phyloP scores from a whole-genome alignment of 2,329 filamentous ascomycete genomes.

The Cladosporium sp. region DNA sequence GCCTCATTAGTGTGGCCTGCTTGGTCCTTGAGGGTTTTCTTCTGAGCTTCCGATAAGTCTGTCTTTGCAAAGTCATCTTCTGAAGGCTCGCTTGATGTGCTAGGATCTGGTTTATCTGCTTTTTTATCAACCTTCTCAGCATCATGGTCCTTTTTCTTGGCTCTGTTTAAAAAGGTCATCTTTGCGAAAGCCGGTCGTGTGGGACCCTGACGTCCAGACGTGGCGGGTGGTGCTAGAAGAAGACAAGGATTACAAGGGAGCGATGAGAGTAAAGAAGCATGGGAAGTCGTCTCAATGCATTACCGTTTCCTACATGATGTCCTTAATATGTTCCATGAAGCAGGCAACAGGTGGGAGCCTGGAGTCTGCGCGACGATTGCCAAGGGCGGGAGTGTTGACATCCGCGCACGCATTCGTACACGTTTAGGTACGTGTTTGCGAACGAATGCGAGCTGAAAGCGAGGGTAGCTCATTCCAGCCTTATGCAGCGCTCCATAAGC shows the following conservation, averaged over 20 bases:
- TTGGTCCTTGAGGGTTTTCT: conserved; percentile 10
- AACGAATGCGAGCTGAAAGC: not conserved
- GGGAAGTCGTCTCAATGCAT: too few relatives aligned
- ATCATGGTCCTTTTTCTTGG: not conserved
- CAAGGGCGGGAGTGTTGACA: not conserved
- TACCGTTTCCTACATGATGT: too few relatives aligned
- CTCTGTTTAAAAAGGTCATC: not conserved
- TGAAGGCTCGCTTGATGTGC: not conserved
- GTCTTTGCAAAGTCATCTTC: conserved; percentile 4
- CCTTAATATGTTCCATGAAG: too few relatives aligned
- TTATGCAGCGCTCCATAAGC: not conserved
- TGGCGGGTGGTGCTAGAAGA: not conserved
- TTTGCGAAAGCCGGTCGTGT: too few relatives aligned
- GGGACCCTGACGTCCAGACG: not conserved
- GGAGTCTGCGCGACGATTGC: not conserved
- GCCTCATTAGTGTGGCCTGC: not conserved
- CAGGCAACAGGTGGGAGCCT: not conserved
- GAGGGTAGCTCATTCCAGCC: not conserved
- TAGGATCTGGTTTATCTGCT: not conserved
- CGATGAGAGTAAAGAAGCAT: too few relatives aligned
- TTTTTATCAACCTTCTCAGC: not conserved
- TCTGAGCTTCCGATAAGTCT: conserved; percentile 6
- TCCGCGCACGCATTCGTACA: not conserved
- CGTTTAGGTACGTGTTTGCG: not conserved
- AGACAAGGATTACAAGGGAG: too few relatives aligned